phyloP scores from a whole-genome alignment of 306 rosid genomes.

The Begonia masoniana region DNA sequence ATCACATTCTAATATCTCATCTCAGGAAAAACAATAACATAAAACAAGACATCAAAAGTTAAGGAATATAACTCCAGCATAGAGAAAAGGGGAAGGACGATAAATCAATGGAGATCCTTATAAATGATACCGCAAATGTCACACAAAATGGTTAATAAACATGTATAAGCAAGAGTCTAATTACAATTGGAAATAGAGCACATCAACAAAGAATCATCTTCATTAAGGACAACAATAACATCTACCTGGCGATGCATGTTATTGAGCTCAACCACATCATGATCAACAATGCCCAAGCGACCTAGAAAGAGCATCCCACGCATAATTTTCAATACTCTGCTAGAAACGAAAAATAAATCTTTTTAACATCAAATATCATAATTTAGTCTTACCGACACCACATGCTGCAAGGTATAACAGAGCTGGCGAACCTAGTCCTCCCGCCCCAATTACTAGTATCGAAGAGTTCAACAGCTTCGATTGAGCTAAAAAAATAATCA shows the following conservation, averaged over 20 bases:
- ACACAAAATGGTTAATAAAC: too few species aligned
- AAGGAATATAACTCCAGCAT: too few species aligned
- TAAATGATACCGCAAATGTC: too few species aligned
- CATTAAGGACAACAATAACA: conserved; percentile 3
- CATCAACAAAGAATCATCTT: neutral
- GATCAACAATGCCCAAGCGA: conserved; percentile 74
- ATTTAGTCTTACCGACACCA: conserved; percentile 58
- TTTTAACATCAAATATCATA: neutral
- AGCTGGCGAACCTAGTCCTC: conserved; percentile 94
- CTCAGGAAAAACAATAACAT: too few species aligned
- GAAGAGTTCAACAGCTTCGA: conserved; percentile 64
- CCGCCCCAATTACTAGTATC: conserved; percentile 87
- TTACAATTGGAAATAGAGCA: too few species aligned
- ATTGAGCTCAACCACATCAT: conserved; percentile 85
- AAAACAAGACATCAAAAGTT: too few species aligned
- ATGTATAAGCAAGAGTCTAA: too few species aligned
- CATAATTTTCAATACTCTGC: conserved; percentile 8
- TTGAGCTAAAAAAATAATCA: conserved; percentile 15
- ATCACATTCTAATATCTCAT: neutral
- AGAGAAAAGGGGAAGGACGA: too few species aligned
- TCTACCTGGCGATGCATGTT: conserved; percentile 97
- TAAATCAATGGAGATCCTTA: too few species aligned
- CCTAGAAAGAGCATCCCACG: conserved; percentile 26
- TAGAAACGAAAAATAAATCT: neutral
- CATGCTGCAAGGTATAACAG: conserved; percentile 77